These are phyloP conservation scores for Aspergillus sp. DNA, from an alignment of 2,329 filamentous ascomycete genomes.

Conservation along the genomic window DNA sequence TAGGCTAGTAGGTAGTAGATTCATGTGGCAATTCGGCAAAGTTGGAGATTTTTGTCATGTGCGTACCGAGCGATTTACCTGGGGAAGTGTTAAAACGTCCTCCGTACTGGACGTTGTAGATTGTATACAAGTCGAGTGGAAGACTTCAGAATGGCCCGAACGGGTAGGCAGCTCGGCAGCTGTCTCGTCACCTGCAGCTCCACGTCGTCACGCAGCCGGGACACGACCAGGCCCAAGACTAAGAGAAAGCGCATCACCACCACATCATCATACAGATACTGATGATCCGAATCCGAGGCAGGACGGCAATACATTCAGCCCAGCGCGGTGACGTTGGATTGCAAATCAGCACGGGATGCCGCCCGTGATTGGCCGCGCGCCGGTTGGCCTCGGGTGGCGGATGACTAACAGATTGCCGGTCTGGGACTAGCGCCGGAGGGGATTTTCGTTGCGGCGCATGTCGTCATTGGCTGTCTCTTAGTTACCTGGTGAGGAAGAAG, in stretches of 20 bases:
- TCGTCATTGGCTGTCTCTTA: slow-evolving; percentile 17
- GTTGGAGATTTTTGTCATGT: not conserved
- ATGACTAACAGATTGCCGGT: slow-evolving; percentile 17
- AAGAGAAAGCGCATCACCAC: not conserved
- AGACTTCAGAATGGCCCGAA: not conserved
- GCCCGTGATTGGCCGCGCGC: slow-evolving; percentile 26
- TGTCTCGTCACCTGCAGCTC: too few species aligned
- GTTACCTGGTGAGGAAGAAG: too few species aligned
- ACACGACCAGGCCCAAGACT: too few species aligned
- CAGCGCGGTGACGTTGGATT: slow-evolving; percentile 23
- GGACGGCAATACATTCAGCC: slow-evolving; percentile 36
- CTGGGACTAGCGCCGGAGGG: slow-evolving; percentile 11
- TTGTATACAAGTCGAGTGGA: not conserved
- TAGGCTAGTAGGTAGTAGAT: not conserved
- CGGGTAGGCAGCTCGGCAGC: too few species aligned
- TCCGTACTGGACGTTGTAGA: too few species aligned
- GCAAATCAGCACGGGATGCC: slow-evolving; percentile 12
- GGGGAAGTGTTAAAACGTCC: too few species aligned
- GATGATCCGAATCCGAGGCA: not conserved
- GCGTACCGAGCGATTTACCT: not conserved
- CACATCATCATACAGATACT: not conserved
- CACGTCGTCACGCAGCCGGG: too few species aligned
- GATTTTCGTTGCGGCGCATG: slow-evolving; percentile 15
- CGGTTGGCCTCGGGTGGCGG: slow-evolving; percentile 17
- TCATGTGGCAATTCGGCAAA: not conserved